Conservation (phyloP, 2,329 filamentous ascomycete genomes). For the Colletotrichum spinosum region DNA sequence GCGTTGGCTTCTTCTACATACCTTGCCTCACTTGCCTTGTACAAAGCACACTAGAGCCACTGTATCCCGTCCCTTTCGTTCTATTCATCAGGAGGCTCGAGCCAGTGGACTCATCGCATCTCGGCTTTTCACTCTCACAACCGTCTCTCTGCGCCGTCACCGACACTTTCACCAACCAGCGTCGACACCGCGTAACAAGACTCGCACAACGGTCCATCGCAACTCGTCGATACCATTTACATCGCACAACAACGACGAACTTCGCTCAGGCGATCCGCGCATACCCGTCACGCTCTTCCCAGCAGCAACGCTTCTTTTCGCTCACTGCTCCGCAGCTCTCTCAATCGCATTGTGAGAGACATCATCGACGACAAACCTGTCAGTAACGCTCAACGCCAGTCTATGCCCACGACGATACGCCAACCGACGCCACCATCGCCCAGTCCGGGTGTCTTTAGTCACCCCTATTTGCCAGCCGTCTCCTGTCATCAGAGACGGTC, state of each 20-base stretch:
- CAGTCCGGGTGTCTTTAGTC: constrained; percentile 13
- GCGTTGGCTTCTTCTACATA: neutral
- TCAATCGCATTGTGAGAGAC: constrained; percentile 14
- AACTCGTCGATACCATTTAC: too few relatives aligned
- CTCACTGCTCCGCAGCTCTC: constrained; percentile 4
- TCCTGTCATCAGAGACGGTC: constrained; percentile 39
- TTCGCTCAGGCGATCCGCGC: constrained; percentile 1
- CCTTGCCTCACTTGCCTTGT: neutral
- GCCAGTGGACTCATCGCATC: constrained; percentile 27
- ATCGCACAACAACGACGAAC: neutral
- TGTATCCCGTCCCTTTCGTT: too few relatives aligned
- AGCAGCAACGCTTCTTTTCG: neutral
- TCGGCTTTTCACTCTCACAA: constrained; percentile 30
- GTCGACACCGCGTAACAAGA: too few relatives aligned
- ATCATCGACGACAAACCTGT: neutral
- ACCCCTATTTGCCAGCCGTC: constrained; percentile 24
- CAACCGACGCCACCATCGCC: constrained; percentile 6
- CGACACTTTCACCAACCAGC: constrained; percentile 8
- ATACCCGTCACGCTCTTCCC: neutral
- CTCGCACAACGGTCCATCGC: too few relatives aligned
- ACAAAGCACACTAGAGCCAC: too few relatives aligned
- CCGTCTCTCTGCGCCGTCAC: constrained; percentile 3
- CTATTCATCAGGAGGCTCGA: neutral
- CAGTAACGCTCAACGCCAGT: neutral
- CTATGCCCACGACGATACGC: constrained; percentile 26